These are phyloP conservation scores for Leccinum arenicola DNA, from an alignment of 768 basidiomycete genomes.

Conservation along the genomic window DNA sequence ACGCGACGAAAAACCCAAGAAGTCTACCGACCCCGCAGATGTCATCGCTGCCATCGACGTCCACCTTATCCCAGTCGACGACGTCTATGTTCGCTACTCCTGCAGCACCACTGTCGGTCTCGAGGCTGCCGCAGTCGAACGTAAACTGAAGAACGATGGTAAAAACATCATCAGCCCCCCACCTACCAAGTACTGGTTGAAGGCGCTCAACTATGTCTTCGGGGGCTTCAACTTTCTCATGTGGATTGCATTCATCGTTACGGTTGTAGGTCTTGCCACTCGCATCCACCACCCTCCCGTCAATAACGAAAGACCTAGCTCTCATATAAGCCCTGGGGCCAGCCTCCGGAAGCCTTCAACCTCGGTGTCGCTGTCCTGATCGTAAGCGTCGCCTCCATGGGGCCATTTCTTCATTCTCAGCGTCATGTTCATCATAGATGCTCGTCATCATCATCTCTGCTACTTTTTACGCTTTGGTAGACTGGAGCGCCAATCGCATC, in stretches of 20 bases:
- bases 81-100: conserved; percentile 43
- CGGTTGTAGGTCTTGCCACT: conserved; percentile 30
- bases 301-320: conserved; percentile 28
- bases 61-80: conserved; percentile 40
- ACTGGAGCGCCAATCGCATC: conserved; percentile 46
- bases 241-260: conserved; percentile 49
- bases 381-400: conserved; percentile 29
- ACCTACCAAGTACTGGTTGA: conserved; percentile 45
- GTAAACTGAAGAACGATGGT: conserved; percentile 37
- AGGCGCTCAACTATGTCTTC: conserved; percentile 50
- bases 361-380: conserved; percentile 53
- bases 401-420: conserved; percentile 1
- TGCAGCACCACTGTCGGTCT: conserved; percentile 44
- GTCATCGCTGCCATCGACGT: conserved; percentile 47
- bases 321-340: conserved; percentile 49
- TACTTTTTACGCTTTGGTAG: conserved; percentile 49
- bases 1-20: conserved; percentile 14
- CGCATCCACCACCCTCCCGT: neutral
- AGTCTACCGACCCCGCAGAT: conserved; percentile 33
- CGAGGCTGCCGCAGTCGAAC: conserved; percentile 42
- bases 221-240: conserved; percentile 57
- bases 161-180: conserved; percentile 52
- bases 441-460: conserved; percentile 42
- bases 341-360: conserved; percentile 39
- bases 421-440: conserved; percentile 29